Base-by-base conservation (phyloP, 495 filamentous ascomycete species). In the Hamigera avellanea region DNA sequence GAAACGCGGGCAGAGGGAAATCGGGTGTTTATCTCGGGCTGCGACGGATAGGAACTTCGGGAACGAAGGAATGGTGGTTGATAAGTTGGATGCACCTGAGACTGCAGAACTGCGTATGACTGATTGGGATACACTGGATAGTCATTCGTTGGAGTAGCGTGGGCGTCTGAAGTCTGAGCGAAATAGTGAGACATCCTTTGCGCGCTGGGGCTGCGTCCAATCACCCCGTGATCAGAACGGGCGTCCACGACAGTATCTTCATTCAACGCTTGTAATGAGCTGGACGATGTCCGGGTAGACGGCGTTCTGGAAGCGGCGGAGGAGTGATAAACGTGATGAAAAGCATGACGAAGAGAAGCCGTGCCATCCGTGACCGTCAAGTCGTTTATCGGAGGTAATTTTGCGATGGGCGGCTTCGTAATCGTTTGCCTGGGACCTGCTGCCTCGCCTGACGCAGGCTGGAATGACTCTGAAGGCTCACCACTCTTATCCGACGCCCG, bases 41-140 rank as follows among this genome's bases (percentile, higher is more conserved):
- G 61, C 9, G 56, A 54, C 19, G 61, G 55, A 39, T 63, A 61
- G 14, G 64, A 68, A 36, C 56, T 64, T 17, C 57, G 56, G 9
- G 58, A 48, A 25, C 64, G 56, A 13, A 64, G 45, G 31, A 52
- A 52, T 12, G 55, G 61, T 19, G 58, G 49, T 32, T 61, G 57
- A 37, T 61, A 66, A 18, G 60, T 63, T 3, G 67, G 67, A 36
- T 70, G 64, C 2, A 62, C 41, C 40, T 71, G 69, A 28, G 56
- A 61, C 36, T 71, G 69, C 14, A 73, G 49, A 10, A 62, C 61
- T 29, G 59, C 61, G 48, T 70, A 72, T 26, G 68, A 72, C 36
- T 71, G 69, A 44, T 73, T 63, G 28, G 69, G 69, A 35, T 73
- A 73, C 17, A 66, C 60, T 8, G 68, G 68, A 29, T 67, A 66